A percentile compares a stretch with the other conserved stretches of the same genome.
Evolutionary conservation across 805 yeast species (phyloP).

Genomic region (Suhomyces canberraensis): DNA sequence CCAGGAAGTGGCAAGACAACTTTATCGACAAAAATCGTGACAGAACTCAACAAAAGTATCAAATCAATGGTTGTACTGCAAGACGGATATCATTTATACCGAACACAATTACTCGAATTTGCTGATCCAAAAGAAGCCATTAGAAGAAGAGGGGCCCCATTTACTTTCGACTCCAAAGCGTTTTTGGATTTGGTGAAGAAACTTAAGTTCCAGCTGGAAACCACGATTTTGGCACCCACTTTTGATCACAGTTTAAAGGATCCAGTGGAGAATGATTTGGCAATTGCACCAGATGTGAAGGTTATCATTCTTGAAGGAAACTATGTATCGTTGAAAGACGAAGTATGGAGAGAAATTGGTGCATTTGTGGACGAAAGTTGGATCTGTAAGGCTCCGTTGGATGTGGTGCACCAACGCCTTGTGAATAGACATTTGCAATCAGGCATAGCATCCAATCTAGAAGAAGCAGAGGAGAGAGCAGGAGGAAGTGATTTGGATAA

Average conservation of each 20-base stretch:
- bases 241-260: slow-evolving; percentile 26
- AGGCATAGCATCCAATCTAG: slow-evolving; percentile 22
- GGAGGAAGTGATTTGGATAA: slow-evolving; percentile 61
- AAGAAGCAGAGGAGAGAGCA: slow-evolving; percentile 52
- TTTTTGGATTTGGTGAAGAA: slow-evolving; percentile 9
- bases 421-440: slow-evolving; percentile 21
- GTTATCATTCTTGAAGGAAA: slow-evolving; percentile 25
- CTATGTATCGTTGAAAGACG: slow-evolving; percentile 22
- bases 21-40: slow-evolving; percentile 46
- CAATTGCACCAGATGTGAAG: slow-evolving; percentile 14
- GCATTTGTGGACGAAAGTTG: slow-evolving; percentile 20
- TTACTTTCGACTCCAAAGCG: slow-evolving; percentile 68
- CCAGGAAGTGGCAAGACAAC: slow-evolving; percentile 90
- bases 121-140: slow-evolving; percentile 57
- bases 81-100: slow-evolving; percentile 39
- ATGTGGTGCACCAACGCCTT: slow-evolving; percentile 15
- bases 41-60: slow-evolving; percentile 14
- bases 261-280: slow-evolving; percentile 21
- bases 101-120: slow-evolving; percentile 35
- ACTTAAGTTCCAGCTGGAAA: background rate
- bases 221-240: slow-evolving; percentile 31
- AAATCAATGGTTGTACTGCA: slow-evolving; percentile 30
- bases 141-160: slow-evolving; percentile 76
- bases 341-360: slow-evolving; percentile 17
- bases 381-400: slow-evolving; percentile 15